Base-by-base conservation (phyloP, 495 filamentous ascomycete species). In the Bombardia bombarda region DNA sequence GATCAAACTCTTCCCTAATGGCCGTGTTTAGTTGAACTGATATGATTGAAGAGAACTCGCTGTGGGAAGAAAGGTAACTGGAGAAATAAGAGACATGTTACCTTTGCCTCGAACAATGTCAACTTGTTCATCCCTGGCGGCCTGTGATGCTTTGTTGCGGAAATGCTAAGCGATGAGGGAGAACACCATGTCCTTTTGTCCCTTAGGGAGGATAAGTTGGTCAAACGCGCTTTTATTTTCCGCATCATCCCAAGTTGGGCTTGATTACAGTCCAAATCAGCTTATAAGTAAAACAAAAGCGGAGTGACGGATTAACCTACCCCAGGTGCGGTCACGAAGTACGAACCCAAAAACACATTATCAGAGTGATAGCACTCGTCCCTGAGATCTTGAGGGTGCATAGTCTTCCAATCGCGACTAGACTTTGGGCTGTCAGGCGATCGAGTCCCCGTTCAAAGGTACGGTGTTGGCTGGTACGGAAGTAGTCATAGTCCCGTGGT, bases 91-190 rank as follows among this genome's bases (percentile, higher is more conserved):
- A n/a, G n/a, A n/a, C 0, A 7, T 7, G 30, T 23, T 51, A 59
- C 68, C 68, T 60, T 70, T 69, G 0, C 68, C 68, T 2, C 45
- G 31, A 1, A 72, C 54, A 10, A 70, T 57, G 41, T 72, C 68
- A 8, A 59, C 47, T 30, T 65, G 60, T 8, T 55, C 53, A 9
- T 54, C 51, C 8, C 24, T n/a, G 3, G 43, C 38, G 3, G 38
- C 42, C 25, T 39, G 14, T 12, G 24, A 33, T n/a, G 65, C 46
- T 45, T 58, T 65, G 48, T 67, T 58, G 23, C 58, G 55, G 36
- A 62, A 65, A 40, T 69, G 67, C 41, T 65, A 60, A 7, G 62
- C 52, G 10, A 72, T 49, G 10, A 70, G 50, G 0, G 64, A 63
- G 14, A 46, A 25, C 7, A 73, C 49, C 40, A 70, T 61, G 12